Evolutionary conservation across 2,329 filamentous ascomycete genomes (phyloP), one percentile per base, ranked within the genome.

Genomic region (Hypoxylon sp.): DNA sequence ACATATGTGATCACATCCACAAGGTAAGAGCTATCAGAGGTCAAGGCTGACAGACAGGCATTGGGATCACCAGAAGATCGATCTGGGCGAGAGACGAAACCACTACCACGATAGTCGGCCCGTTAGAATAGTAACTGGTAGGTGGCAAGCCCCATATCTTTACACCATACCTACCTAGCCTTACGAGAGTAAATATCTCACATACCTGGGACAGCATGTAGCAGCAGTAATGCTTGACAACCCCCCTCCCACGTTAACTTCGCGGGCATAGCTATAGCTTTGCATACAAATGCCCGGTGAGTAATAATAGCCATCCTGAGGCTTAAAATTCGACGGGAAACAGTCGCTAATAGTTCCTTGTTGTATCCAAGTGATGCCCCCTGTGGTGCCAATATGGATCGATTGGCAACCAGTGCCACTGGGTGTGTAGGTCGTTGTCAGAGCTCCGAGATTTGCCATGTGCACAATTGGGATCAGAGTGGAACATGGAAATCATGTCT

Each of bases 171-270:
- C n/a, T n/a, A n/a, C n/a, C n/a, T n/a, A n/a, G 11, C 17, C n/a
- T 4, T 11, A 29, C 31, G 22, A 26, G 29, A 42, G 9, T 35
- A 11, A 6, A 31, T 31, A 31, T 2, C 3, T 35, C 17, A 48
- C 37, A 6, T 53, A 64, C 61, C 61, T 64, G 2, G 47, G 61
- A 31, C 61, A 64, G 19, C 61, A 59, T 11, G 37, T 53, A 13
- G 61, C 61, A 9, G 60, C 54, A 2, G 54, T 59, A 37, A 53
- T 37, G 10, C n/a, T 53, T 29, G 54, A 59, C 5, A n/a, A 22
- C 3, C 14, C n/a, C n/a, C 31, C 13, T 47, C 24, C 46, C 8
- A 63, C 60, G 8, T 35, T 22, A 5, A 52, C 53, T 5, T 14
- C 52, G 17, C 61, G 59, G 1, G 54, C 61, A 19, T 52, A 59